phyloP scores from a whole-genome alignment of 352 stramenopile genomes.

The Phytophthora vignae region DNA sequence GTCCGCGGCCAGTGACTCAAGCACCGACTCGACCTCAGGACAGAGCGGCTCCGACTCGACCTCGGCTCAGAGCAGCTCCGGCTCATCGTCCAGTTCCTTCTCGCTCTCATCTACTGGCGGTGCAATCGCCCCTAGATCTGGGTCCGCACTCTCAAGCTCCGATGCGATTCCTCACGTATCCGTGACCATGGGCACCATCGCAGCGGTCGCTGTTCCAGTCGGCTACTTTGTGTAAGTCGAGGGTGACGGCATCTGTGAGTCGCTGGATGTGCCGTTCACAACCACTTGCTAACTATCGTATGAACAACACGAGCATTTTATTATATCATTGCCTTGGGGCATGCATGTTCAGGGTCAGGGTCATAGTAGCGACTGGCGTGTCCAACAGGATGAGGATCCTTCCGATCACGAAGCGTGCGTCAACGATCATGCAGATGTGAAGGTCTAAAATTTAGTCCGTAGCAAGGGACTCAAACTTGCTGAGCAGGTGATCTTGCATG shows the following conservation, averaged over 20 bases:
- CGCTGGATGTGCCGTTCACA: no score
- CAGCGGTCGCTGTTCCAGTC: neutral
- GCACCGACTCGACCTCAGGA: slow-evolving; percentile 9
- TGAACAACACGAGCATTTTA: neutral
- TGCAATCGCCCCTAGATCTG: slow-evolving; percentile 24
- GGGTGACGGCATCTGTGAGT: neutral
- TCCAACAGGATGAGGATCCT: neutral
- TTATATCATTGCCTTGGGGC: no score
- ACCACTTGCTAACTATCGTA: neutral
- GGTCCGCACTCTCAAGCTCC: slow-evolving; percentile 17
- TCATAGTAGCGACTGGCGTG: neutral
- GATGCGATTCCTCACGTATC: slow-evolving; percentile 4
- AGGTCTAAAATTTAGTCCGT: no score
- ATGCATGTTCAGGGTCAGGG: neutral
- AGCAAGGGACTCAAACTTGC: neutral
- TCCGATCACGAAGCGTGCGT: no score
- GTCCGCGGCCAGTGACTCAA: slow-evolving; percentile 3
- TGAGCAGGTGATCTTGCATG: neutral
- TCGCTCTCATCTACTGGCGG: slow-evolving; percentile 11
- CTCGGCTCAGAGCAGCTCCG: slow-evolving; percentile 1
- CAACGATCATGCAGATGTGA: no score
- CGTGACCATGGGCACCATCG: neutral
- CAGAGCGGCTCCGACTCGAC: slow-evolving; percentile 25
- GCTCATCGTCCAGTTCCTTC: neutral
- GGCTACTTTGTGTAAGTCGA: slow-evolving; percentile 8